A percentile compares a stretch with the other conserved stretches of the same genome.
Evolutionary conservation across 208 protist genomes (phyloP).

Genomic region (Vickermania spadyakhi): DNA sequence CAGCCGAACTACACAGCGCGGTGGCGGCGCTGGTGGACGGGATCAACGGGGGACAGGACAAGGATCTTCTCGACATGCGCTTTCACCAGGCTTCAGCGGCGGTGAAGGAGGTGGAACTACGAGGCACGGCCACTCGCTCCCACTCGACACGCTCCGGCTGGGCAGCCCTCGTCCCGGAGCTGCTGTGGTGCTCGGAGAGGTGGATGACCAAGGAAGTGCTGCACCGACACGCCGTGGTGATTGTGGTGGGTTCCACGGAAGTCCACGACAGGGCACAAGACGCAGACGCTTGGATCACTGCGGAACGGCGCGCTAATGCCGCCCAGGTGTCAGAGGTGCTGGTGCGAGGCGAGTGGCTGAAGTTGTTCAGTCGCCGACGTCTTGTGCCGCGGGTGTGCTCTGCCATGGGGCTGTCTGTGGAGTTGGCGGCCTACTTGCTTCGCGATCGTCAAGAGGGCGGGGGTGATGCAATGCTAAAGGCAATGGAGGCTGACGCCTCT

Average conservation of each 20-base stretch:
- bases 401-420: slow-evolving; percentile 14
- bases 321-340: slow-evolving; percentile 16
- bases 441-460: too few relatives aligned
- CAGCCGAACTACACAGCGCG: slow-evolving; percentile 17
- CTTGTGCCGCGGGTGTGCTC: slow-evolving; percentile 41
- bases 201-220: background rate
- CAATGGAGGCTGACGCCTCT: too few relatives aligned
- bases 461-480: too few relatives aligned
- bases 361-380: slow-evolving; percentile 46
- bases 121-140: slow-evolving; percentile 19
- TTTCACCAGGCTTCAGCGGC: slow-evolving; percentile 56
- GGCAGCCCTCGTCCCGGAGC: slow-evolving; percentile 50
- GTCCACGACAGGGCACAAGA: background rate
- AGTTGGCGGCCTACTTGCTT: background rate
- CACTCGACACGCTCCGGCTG: slow-evolving; percentile 32
- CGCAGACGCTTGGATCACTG: slow-evolving; percentile 3
- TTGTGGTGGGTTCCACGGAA: slow-evolving; percentile 2
- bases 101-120: slow-evolving; percentile 66
- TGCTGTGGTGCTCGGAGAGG: background rate
- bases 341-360: slow-evolving; percentile 45
- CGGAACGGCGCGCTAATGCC: slow-evolving; percentile 6
- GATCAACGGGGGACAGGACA: slow-evolving; percentile 41
- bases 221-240: background rate
- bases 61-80: slow-evolving; percentile 35
- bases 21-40: slow-evolving; percentile 25